Evolutionary conservation across 2,329 filamentous ascomycete species (phyloP), one percentile per base, ranked within the genome.

Genomic region (Monosporascus sp.): DNA sequence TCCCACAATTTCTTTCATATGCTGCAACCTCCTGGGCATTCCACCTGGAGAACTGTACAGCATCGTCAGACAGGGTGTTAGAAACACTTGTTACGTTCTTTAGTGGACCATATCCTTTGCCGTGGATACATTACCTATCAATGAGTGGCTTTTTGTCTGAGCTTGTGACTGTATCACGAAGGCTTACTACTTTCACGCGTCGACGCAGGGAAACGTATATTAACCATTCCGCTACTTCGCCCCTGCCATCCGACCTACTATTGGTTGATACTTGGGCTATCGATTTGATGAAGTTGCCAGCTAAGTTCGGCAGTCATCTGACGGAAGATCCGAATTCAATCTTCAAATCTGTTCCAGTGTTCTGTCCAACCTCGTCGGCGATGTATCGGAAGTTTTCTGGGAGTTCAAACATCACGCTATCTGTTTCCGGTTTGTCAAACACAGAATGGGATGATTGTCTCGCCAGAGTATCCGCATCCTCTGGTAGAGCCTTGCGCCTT

Each of bases 381-480:
- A 51, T 68, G 1, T 53, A 58, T 50, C 56, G 58, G 31, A 60
- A 58, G 44, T 63, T 58, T 15, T 43, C 46, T 9, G 50, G 43
- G n/a, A 59, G 49, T 22, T 47, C 59, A 15, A 51, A 54, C 3
- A 40, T 51, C 0, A 49, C 49, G 1, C 28, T 67, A 1, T 54
- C 58, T 1, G 53, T 67, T n/a, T 54, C 53, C n/a, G 61, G 60
- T 0, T 31, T 62, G 2, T 52, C 62, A 5, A 58, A 55, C 9
- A 45, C 37, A 2, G 51, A 57, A 7, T 68, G 65, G 65, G 59
- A 65, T 45, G 63, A 67, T 55, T 63, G 61, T 37, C 54, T 67
- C 9, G 61, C 60, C 14, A 56, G 60, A 37, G 54, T 66, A 4
- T 62, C 60, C 7, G 49, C 55, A 8, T 53, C 52, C 17, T 43